A percentile compares a stretch with the other conserved stretches of the same genome.
phyloP scores from a whole-genome alignment of 2,329 filamentous ascomycete genomes.

The Parasarocladium wereldwijsianum region DNA sequence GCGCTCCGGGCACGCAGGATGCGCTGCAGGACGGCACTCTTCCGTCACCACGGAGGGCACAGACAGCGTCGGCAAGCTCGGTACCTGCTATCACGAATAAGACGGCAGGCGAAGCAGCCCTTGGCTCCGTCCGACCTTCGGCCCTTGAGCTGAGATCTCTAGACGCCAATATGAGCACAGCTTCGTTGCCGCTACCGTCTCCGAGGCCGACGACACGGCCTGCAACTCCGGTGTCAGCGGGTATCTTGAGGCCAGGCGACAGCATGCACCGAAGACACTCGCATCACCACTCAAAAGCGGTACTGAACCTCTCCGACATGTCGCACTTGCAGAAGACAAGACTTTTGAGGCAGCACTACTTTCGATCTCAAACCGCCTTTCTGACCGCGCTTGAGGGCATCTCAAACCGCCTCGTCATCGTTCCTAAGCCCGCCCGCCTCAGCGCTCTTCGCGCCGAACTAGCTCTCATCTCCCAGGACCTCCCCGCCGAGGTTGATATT shows the following conservation, averaged over 20 bases:
- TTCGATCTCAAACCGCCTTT: constrained; percentile 68
- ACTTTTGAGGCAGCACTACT: constrained; percentile 66
- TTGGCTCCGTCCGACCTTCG: constrained; percentile 22
- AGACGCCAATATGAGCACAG: constrained; percentile 51
- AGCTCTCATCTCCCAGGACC: constrained; percentile 64
- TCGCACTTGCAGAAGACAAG: constrained; percentile 53
- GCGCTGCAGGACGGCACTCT: constrained; percentile 12
- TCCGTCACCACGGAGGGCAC: constrained; percentile 10
- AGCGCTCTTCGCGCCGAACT: constrained; percentile 71
- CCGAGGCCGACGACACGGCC: constrained; percentile 35
- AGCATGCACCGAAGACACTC: constrained; percentile 43
- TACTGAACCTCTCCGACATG: constrained; percentile 45
- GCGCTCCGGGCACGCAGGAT: constrained; percentile 24
- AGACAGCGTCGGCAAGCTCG: constrained; percentile 2
- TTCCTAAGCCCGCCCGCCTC: constrained; percentile 67
- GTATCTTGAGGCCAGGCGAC: constrained; percentile 30
- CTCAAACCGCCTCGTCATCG: constrained; percentile 68
- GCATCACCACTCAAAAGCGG: constrained; percentile 40
- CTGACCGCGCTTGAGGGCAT: constrained; percentile 69
- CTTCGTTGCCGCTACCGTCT: constrained; percentile 51
- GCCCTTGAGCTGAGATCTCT: constrained; percentile 36
- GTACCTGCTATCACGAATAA: background rate
- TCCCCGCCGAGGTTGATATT: constrained; percentile 73
- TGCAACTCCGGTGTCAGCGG: constrained; percentile 41
- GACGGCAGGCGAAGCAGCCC: constrained; percentile 4